Conservation (phyloP, 495 filamentous ascomycete species). For the Hypoxylon perforatum region DNA sequence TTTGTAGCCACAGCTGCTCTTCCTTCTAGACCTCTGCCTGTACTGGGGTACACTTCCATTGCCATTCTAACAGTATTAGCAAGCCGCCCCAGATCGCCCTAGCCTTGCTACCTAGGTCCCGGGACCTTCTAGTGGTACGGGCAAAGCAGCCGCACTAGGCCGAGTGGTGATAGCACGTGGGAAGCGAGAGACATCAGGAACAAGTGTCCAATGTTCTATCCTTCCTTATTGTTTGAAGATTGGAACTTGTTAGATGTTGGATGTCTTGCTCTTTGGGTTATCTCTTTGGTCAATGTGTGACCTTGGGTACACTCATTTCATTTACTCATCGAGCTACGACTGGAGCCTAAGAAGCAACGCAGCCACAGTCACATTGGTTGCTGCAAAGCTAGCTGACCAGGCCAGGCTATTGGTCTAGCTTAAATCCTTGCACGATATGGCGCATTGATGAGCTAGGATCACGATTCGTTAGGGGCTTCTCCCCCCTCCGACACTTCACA, state of each 20-base stretch:
- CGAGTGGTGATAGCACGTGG: background rate
- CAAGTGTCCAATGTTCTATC: background rate
- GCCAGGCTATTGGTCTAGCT: background rate
- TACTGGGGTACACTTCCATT: too few relatives aligned
- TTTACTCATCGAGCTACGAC: background rate
- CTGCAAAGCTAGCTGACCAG: background rate
- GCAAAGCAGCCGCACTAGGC: background rate
- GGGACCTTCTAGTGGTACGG: background rate
- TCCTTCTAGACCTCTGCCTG: background rate
- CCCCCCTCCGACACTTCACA: background rate
- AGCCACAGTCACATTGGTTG: background rate
- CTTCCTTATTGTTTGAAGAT: background rate
- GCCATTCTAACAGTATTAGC: background rate
- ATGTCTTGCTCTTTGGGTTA: background rate
- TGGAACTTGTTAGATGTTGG: background rate
- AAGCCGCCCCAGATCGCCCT: background rate
- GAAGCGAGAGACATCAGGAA: background rate
- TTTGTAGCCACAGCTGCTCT: background rate
- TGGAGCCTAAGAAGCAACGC: background rate
- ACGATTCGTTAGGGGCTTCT: conserved; percentile 18
- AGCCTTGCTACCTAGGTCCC: background rate
- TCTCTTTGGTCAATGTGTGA: background rate
- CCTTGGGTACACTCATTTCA: background rate
- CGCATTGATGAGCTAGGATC: conserved; percentile 10
- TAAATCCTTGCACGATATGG: conserved; percentile 4